phyloP scores from a whole-genome alignment of 352 stramenopile genomes.

The Phytophthora pinifolia region DNA sequence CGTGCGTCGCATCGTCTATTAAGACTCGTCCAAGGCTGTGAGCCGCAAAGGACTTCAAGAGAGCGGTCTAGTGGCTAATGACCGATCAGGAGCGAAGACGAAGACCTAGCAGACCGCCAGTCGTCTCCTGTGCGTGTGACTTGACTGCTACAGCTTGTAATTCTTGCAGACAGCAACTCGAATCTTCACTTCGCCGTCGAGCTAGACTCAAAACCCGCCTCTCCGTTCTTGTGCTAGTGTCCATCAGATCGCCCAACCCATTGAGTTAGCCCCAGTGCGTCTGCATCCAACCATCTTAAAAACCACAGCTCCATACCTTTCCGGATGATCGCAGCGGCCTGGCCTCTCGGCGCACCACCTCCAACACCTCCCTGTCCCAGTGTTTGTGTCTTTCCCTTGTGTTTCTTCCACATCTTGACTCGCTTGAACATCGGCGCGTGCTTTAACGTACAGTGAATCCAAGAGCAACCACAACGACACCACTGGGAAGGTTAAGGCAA shows the following conservation, averaged over 20 bases:
- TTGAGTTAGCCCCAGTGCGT: neutral
- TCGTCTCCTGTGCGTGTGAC: slow-evolving; percentile 12
- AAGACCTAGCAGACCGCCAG: slow-evolving; percentile 20
- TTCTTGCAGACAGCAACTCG: neutral
- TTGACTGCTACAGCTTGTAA: slow-evolving; percentile 10
- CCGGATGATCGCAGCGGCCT: slow-evolving; percentile 78
- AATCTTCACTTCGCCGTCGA: neutral
- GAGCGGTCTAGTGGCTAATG: slow-evolving; percentile 13
- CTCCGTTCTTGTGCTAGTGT: slow-evolving; percentile 53
- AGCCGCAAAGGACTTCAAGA: slow-evolving; percentile 10
- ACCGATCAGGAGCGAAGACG: slow-evolving; percentile 9
- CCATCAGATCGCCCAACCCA: neutral
- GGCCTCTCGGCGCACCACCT: slow-evolving; percentile 59
- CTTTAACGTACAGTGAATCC: slow-evolving; percentile 61
- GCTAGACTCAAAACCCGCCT: slow-evolving; percentile 40
- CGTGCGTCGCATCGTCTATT: slow-evolving; percentile 32
- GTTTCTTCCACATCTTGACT: slow-evolving; percentile 89
- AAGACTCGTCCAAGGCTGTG: slow-evolving; percentile 20
- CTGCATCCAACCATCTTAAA: neutral
- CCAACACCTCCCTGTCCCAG: slow-evolving; percentile 67
- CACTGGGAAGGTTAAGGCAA: slow-evolving; percentile 29
- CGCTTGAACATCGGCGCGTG: slow-evolving; percentile 88
- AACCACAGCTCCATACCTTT: slow-evolving; percentile 43
- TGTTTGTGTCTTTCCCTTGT: slow-evolving; percentile 74
- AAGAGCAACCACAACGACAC: slow-evolving; percentile 34